Evolutionary conservation across 441 rosid species (phyloP), one percentile per base, ranked within the genome.

Genomic region (Pelargonium fulgidum): DNA sequence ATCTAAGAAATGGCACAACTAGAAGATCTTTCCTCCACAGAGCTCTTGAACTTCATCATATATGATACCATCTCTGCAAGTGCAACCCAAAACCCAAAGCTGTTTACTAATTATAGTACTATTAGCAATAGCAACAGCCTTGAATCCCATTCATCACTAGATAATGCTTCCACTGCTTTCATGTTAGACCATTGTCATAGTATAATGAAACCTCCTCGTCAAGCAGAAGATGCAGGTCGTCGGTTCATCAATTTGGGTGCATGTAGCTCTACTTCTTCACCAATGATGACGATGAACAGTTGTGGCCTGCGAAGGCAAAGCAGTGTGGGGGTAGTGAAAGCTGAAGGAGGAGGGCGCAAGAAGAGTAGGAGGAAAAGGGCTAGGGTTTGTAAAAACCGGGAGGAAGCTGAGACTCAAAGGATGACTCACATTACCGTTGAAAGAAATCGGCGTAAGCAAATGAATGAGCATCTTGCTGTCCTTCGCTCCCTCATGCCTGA

Each of bases 391-490:
- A 90, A 90, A 81, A 89, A 87, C 78, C 86, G 79, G 79, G 90
- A 89, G 77, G 95, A 90, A 78, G 92, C 98, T 7, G 95, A 92
- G 82, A 82, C 83, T 11, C 91, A 89, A 75, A 80, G 98, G 80
- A 90, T 90, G 92, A 85, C 91, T 61, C 98, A 90, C 84, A 92
- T 92, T 84, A 82, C 95, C 17, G 93, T 90, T 10, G 98, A 90
- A 77, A 85, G 98, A 78, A 92, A 92, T 20, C 74, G 96, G 14
- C 82, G 96, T 54, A 90, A 85, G 83, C 93, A 79, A 75, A 90
- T 90, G 93, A 90, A 90, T 78, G 90, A 89, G 65, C 89, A 90
- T 77, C 89, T 90, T 14, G 80, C 93, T 66, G 87, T 83, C 74
- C 76, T 92, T 68, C 77, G 87, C 72, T 86, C 95, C 63, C 95